phyloP scores from a whole-genome alignment of 2,329 filamentous ascomycete genomes.

The Sporothrix brunneoviolacea region DNA sequence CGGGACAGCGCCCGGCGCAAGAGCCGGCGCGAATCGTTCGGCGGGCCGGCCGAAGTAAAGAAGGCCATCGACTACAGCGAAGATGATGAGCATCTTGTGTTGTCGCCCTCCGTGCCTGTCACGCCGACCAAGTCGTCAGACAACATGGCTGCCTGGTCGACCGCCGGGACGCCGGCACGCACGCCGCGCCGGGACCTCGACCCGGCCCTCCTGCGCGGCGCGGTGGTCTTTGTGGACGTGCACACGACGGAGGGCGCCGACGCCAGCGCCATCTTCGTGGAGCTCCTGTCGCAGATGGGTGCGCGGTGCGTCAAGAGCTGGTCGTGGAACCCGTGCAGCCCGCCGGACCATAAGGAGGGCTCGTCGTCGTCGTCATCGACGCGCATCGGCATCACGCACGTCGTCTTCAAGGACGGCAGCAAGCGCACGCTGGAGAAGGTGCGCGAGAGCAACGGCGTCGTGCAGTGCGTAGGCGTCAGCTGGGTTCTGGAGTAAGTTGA shows the following conservation, averaged over 20 bases:
- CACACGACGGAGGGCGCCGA: conserved; percentile 75
- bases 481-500: conserved; percentile 74
- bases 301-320: conserved; percentile 71
- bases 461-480: conserved; percentile 79
- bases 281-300: conserved; percentile 69
- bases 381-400: conserved; percentile 77
- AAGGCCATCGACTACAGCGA: conserved; percentile 16
- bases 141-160: conserved; percentile 47
- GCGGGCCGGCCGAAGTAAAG: conserved; percentile 4
- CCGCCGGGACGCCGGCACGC: conserved; percentile 47
- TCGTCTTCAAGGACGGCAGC: conserved; percentile 83
- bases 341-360: conserved; percentile 25
- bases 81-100: conserved; percentile 12
- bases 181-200: conserved; percentile 50
- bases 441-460: conserved; percentile 61
- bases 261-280: conserved; percentile 73
- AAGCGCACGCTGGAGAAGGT: conserved; percentile 77
- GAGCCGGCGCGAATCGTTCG: conserved; percentile 20
- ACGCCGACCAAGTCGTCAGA: conserved; percentile 44
- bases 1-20: not conserved
- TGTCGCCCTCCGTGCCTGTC: conserved; percentile 24
- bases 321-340: conserved; percentile 58
- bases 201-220: conserved; percentile 55
- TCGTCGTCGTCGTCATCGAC: no score
- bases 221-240: conserved; percentile 76